Percentiles rank a stretch among this genome's conserved stretches.
These are phyloP conservation scores for Cercophora scortea DNA, from an alignment of 495 filamentous ascomycete species.

Conservation along the genomic window DNA sequence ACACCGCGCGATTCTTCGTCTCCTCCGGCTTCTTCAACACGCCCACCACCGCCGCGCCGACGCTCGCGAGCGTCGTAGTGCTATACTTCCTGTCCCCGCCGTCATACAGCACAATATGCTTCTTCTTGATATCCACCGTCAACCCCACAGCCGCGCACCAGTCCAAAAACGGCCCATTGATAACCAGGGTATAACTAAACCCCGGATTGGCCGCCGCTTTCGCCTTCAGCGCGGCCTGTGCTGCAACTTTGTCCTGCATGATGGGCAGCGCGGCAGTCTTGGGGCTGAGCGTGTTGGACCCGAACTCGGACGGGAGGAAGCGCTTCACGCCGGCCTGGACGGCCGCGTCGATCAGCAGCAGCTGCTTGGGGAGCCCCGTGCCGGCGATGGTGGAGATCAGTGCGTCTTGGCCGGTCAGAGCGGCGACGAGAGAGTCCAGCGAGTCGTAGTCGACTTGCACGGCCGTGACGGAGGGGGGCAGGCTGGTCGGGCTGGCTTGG, in stretches of 20 bases:
- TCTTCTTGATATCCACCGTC: conserved; percentile 27
- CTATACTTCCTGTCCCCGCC: conserved; percentile 37
- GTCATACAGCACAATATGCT: conserved; percentile 33
- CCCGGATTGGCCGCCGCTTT: conserved; percentile 16
- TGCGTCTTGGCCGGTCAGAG: conserved; percentile 45
- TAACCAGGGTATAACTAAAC: conserved; percentile 38
- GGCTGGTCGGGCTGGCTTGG: conserved; percentile 18
- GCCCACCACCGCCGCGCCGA: conserved; percentile 34
- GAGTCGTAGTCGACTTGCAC: conserved; percentile 47
- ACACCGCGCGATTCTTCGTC: conserved; percentile 40
- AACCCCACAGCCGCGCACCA: conserved; percentile 27
- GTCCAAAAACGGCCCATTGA: conserved; percentile 36
- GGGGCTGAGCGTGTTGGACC: conserved; percentile 24
- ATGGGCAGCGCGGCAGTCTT: conserved; percentile 27
- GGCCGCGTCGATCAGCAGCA: conserved; percentile 49
- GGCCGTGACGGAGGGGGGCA: conserved; percentile 33
- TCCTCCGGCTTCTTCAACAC: conserved; percentile 36
- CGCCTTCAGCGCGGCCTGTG: conserved; percentile 30
- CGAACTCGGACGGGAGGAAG: conserved; percentile 49
- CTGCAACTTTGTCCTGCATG: conserved; percentile 34
- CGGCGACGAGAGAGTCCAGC: conserved; percentile 36
- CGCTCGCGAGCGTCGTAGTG: conserved; percentile 25
- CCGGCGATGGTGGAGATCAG: conserved; percentile 40
- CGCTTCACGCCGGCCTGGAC: conserved; percentile 38
- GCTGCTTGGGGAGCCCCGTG: conserved; percentile 29